phyloP scores from a whole-genome alignment of 83 land plant genomes.

The Thuja plicata region DNA sequence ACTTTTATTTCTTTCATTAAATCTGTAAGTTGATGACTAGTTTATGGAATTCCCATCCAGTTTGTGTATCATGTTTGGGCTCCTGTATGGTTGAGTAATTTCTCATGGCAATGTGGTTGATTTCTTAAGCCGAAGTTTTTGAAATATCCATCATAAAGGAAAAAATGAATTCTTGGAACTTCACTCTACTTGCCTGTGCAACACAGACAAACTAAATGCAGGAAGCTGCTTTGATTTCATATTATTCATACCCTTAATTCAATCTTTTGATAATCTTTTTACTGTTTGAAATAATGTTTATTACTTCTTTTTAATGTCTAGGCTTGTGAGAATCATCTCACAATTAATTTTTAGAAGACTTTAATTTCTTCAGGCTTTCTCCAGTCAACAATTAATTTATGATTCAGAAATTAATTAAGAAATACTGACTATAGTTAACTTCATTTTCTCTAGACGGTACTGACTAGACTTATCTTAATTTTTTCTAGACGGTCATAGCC shows the following conservation, averaged over 20 bases:
- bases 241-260: not conserved
- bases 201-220: not conserved
- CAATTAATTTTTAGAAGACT: not conserved
- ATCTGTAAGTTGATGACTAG: too few relatives aligned
- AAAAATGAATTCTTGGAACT: not conserved
- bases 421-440: not conserved
- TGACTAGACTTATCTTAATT: not conserved
- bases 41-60: not conserved
- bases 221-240: not conserved
- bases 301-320: not conserved
- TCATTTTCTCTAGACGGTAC: not conserved
- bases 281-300: not conserved
- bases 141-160: not conserved
- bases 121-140: not conserved
- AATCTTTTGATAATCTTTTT: not conserved
- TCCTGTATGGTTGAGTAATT: not conserved
- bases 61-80: not conserved
- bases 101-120: not conserved
- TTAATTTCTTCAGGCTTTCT: not conserved
- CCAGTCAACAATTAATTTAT: not conserved
- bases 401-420: not conserved
- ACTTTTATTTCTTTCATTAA: too few relatives aligned
- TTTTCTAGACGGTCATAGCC: conserved; percentile 39
- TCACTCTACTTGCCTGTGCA: not conserved
- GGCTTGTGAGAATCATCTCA: not conserved